Conservation (phyloP, 306 rosid species). For the Medicago truncatula region DNA sequence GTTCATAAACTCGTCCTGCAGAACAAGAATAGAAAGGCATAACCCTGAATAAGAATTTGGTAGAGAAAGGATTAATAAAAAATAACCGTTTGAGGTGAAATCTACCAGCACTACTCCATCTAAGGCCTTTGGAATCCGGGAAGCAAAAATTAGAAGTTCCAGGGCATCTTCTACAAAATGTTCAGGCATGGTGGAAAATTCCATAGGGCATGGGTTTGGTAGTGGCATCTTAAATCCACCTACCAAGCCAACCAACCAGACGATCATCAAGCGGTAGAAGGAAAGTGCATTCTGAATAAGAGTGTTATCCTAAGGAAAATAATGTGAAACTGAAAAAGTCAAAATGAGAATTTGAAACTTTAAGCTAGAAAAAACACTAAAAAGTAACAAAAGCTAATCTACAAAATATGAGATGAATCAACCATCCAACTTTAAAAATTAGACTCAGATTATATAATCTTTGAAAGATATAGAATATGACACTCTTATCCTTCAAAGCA, state of each 20-base stretch:
- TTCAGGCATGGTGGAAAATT: constrained; percentile 92
- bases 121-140: constrained; percentile 95
- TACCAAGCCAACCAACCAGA: constrained; percentile 93
- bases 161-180: constrained; percentile 99
- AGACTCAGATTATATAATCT: constrained; percentile 20
- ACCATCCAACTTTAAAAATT: constrained; percentile 16
- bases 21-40: constrained; percentile 31
- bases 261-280: constrained; percentile 86
- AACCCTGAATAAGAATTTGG: constrained; percentile 22
- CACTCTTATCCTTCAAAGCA: constrained; percentile 25
- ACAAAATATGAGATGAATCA: constrained; percentile 30
- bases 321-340: constrained; percentile 31
- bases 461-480: constrained; percentile 10
- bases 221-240: constrained; percentile 99
- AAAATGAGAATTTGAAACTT: constrained; percentile 37
- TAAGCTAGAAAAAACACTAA: constrained; percentile 12
- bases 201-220: constrained; percentile 77
- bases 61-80: constrained; percentile 24
- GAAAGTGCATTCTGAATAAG: constrained; percentile 83
- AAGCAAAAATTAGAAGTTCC: constrained; percentile 97
- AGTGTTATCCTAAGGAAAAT: constrained; percentile 68
- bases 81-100: constrained; percentile 8
- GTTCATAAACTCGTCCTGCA: constrained; percentile 98
- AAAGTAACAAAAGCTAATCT: constrained; percentile 7
- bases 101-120: constrained; percentile 88